Percentiles rank a stretch among this genome's conserved stretches.
These are phyloP conservation scores for Tribonema minus DNA, from an alignment of 108 stramenopile genomes.

Conservation along the genomic window DNA sequence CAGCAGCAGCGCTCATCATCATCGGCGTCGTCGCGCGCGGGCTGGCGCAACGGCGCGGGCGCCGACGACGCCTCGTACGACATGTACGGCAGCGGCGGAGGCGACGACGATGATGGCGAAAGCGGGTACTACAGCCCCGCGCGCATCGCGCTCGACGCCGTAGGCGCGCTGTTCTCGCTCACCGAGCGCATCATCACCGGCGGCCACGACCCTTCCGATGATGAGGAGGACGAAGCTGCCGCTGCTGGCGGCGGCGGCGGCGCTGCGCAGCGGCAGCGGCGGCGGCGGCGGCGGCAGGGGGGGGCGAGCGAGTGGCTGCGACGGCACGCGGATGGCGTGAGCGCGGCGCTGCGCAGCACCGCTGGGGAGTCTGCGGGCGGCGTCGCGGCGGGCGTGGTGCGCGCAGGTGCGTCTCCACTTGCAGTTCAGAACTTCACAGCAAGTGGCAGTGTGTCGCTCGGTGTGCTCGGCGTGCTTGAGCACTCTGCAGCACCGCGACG, in stretches of 20 bases:
- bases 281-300: background rate
- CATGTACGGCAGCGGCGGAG: no score
- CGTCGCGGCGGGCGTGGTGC: no score
- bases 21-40: background rate
- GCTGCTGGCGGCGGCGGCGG: conserved; percentile 12
- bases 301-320: background rate
- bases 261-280: background rate
- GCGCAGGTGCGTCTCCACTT: no score
- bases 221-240: background rate
- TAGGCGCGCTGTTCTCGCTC: background rate
- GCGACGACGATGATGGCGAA: no score
- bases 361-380: background rate
- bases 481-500: no score
- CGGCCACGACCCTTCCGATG: background rate
- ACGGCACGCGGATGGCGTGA: background rate
- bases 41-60: background rate
- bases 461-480: no score
- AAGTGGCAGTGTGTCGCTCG: no score
- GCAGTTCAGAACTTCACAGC: no score
- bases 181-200: background rate
- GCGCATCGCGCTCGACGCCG: no score
- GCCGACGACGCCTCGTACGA: background rate
- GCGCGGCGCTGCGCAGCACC: background rate
- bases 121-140: no score
- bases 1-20: background rate